phyloP scores from a whole-genome alignment of 1,284 basidiomycete species.

The Trichosporon sp. region DNA sequence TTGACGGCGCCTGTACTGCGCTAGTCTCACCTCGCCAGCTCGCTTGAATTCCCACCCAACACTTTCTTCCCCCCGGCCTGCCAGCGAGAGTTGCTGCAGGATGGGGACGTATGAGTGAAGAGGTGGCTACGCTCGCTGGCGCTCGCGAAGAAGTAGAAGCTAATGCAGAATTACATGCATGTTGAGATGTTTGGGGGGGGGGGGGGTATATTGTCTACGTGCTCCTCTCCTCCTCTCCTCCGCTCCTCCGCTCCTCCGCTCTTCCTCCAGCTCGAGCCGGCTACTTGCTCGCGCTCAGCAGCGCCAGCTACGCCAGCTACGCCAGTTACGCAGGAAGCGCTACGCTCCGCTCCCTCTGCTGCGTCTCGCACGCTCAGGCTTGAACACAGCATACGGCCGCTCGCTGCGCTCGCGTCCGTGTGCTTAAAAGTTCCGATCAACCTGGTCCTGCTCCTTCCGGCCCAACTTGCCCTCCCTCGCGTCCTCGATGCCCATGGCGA shows the following conservation, averaged over 20 bases:
- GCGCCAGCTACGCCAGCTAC: too few relatives aligned
- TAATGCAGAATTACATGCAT: conserved; percentile 19
- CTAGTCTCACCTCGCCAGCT: too few relatives aligned
- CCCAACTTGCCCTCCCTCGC: conserved; percentile 32
- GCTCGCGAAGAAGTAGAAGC: background rate
- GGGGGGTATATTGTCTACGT: conserved; percentile 15
- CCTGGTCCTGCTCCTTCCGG: conserved; percentile 12
- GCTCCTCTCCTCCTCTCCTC: background rate
- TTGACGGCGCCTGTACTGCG: too few relatives aligned
- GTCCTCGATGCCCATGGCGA: conserved; percentile 49
- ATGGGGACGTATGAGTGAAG: too few relatives aligned
- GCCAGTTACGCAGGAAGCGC: too few relatives aligned
- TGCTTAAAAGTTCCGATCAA: background rate
- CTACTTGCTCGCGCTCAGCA: too few relatives aligned
- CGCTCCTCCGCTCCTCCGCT: background rate
- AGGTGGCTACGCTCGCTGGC: too few relatives aligned
- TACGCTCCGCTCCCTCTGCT: background rate
- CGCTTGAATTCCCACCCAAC: too few relatives aligned
- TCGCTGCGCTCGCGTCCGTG: background rate
- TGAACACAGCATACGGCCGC: too few relatives aligned
- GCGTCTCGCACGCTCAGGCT: background rate
- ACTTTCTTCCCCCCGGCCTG: background rate
- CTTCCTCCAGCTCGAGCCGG: too few relatives aligned
- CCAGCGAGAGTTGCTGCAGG: too few relatives aligned
- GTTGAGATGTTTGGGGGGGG: too few relatives aligned